Base-by-base conservation (phyloP, 2,329 filamentous ascomycete species). In the Claviceps sp. region DNA sequence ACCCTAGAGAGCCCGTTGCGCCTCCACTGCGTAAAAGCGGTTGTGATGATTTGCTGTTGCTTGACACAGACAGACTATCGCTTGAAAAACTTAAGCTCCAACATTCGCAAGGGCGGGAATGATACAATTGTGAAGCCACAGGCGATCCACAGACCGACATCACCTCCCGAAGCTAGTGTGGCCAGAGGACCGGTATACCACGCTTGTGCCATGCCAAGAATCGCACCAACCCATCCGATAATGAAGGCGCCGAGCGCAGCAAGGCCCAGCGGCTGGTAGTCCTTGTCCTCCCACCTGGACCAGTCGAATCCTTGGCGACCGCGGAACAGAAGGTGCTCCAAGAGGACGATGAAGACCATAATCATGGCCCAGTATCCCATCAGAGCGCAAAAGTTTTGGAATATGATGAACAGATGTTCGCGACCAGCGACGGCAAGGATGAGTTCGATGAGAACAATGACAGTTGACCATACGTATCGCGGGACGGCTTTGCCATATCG, bases 131-230 rank as follows among this genome's bases (percentile, higher is more conserved):
- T 72, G 61, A 86, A 86, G 0, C 73, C 83, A 47, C 86, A 63
- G 62, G 86, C 83, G 56, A 86, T 80, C 4, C 71, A 72, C 37
- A 74, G 64, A 20, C 78, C 79, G 48, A 66, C 69, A 26, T 66
- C 70, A 60, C 52, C 70, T 64, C 42, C 79, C 74, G 50, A 55
- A 2, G 81, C 80, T 34, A 78, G 68, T 60, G 68, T 62, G 0
- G 78, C 78, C 55, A 82, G 73, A 0, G 78, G 78, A 0, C 79
- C 79, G 4, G 72, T 71, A 50, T 75, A 82, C 77, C 78, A 82
- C 1, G 70, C 73, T 59, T 80, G 76, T 2, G 68, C 71, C 74
- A 82, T 81, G 6, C 75, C 74, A 0, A 79, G 75, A 1, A 82
- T 64, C 1, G 79, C 71, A n/a, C 80, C 64, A 3, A 63, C 70